phyloP scores from a whole-genome alignment of 768 basidiomycete genomes.

The Lactarius evosmus region DNA sequence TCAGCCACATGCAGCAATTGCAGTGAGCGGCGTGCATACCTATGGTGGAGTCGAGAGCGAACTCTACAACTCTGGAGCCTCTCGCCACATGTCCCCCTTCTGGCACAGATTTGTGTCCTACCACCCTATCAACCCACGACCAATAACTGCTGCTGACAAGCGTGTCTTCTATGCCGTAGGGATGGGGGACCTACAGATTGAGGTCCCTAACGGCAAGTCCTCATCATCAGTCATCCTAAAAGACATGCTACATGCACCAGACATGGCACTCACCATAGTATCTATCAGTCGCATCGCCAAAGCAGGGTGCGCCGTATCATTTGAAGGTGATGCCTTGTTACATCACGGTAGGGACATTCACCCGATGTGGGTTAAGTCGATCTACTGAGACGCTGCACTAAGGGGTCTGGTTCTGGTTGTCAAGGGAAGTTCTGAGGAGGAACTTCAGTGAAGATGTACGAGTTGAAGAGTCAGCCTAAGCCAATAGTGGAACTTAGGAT shows the following conservation, averaged over 20 bases:
- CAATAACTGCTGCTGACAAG: constrained; percentile 27
- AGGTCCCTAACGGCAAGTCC: constrained; percentile 1
- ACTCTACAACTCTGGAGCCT: constrained; percentile 28
- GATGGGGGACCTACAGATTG: constrained; percentile 23
- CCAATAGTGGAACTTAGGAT: too few relatives aligned
- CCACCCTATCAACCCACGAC: constrained; percentile 2
- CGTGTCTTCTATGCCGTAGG: constrained; percentile 27
- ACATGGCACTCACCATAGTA: constrained; percentile 24
- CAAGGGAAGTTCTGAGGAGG: too few relatives aligned
- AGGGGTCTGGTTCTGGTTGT: too few relatives aligned
- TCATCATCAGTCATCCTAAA: constrained; percentile 6
- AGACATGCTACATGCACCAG: constrained; percentile 22
- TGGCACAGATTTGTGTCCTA: constrained; percentile 21
- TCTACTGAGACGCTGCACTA: too few relatives aligned
- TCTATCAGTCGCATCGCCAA: constrained; percentile 19
- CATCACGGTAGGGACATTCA: too few relatives aligned
- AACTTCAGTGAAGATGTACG: too few relatives aligned
- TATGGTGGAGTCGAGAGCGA: neutral
- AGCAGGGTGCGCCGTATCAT: neutral
- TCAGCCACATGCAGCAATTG: neutral
- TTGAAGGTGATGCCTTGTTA: too few relatives aligned
- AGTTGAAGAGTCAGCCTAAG: too few relatives aligned
- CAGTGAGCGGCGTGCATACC: neutral
- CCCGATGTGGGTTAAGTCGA: too few relatives aligned
- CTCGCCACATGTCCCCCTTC: constrained; percentile 26